Base-by-base conservation (phyloP, 345 rosid species). In the Pistacia atlantica region DNA sequence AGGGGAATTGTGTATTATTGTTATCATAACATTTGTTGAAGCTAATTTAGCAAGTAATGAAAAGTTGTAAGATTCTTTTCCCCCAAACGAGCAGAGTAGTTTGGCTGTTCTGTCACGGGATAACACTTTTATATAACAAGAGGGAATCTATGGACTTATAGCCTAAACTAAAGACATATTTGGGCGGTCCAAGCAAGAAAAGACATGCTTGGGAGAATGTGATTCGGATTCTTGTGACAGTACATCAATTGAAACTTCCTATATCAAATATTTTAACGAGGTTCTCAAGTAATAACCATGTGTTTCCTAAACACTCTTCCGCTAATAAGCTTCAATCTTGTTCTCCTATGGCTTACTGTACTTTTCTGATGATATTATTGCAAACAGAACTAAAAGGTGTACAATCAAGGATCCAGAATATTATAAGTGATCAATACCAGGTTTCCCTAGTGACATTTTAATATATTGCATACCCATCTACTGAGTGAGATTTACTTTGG, bases 81-180 rank as follows among this genome's bases (percentile, higher is more conserved):
- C 69, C 73, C 82, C 57, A 22, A 72, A 60, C 63, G 59, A 68
- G 77, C 71, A 73, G 49, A 69, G 9, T 82, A 67, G 11, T 82
- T 90, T 88, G 90, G 86, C 83, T 87, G 67, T 81, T 86, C 79
- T 86, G 87, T 90, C 90, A 90, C 87, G 80, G 65, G 92, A 48
- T 65, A 59, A 74, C 55, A 17, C 73, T 71, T 73, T 64, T 72
- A 51, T 65, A 28, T 46, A 33, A 31, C 68, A 51, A 82, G 76
- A 37, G 80, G 75, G 78, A 77, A 83, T 81, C 85, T 68, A 37
- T 16, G 25, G 20, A 11, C 60, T 67, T 33, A 38, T 72, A 69
- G 72, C 62, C 64, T 59, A 63, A 64, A 55, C 42, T 65, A 66
- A 1, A 72, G 58, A 55, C 65, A 78, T 59, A 56, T 35, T 31